Percentiles rank a stretch among this genome's conserved stretches.
Evolutionary conservation across 371 early-diverging fungal genomes (phyloP).

Genomic region (Fennellomyces sp.): DNA sequence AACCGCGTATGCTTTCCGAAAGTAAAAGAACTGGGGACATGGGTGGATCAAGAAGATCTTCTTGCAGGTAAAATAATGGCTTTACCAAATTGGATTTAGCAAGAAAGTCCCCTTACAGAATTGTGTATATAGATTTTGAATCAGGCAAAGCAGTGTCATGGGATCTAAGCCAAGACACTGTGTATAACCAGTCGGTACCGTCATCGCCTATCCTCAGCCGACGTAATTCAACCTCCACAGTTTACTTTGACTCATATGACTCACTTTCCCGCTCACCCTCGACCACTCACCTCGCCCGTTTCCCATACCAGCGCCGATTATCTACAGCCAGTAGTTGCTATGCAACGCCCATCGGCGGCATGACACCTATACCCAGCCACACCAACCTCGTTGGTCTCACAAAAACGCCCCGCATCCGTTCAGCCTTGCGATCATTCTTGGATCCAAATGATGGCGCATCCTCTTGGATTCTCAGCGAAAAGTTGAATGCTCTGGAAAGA

Average conservation of each 20-base stretch:
- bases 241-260: slow-evolving; percentile 29
- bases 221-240: slow-evolving; percentile 30
- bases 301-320: slow-evolving; percentile 4
- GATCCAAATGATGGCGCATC: slow-evolving; percentile 9
- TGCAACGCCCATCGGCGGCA: slow-evolving; percentile 23
- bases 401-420: slow-evolving; percentile 27
- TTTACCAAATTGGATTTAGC: neutral
- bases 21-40: slow-evolving; percentile 17
- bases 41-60: slow-evolving; percentile 31
- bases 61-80: slow-evolving; percentile 25
- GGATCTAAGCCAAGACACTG: slow-evolving; percentile 1
- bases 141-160: neutral
- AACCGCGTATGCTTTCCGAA: slow-evolving; percentile 40
- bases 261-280: slow-evolving; percentile 10
- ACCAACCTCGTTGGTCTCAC: slow-evolving; percentile 24
- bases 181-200: neutral
- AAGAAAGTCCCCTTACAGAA: neutral
- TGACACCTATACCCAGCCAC: slow-evolving; percentile 35
- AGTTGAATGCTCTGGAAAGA: slow-evolving; percentile 13
- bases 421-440: slow-evolving; percentile 16
- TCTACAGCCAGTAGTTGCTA: slow-evolving; percentile 23
- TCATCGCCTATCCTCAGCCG: slow-evolving; percentile 23
- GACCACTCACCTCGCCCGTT: slow-evolving; percentile 3
- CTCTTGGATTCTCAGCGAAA: slow-evolving; percentile 19
- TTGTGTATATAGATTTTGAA: slow-evolving; percentile 16